Evolutionary conservation across 768 basidiomycete genomes (phyloP).

Genomic region (Leccinum aurantiacum): DNA sequence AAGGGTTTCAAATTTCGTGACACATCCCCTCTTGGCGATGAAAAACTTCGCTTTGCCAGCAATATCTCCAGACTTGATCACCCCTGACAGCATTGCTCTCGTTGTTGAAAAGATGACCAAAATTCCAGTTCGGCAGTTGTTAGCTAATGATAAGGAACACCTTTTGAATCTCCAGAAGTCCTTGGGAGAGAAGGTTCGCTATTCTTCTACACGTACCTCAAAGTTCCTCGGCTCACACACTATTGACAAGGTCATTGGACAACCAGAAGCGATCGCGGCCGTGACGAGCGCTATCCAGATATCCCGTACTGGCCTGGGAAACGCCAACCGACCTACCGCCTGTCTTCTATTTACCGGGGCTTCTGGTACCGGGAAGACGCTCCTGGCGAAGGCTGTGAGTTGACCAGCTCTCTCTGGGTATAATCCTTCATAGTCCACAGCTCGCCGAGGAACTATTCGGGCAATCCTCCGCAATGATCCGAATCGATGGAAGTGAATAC

Average conservation of each 20-base stretch:
- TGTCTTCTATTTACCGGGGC: conserved; percentile 44
- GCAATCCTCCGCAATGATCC: conserved; percentile 41
- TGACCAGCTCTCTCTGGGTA: neutral
- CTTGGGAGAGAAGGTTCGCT: no score
- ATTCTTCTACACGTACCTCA: no score
- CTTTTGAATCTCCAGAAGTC: no score
- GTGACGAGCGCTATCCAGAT: conserved; percentile 50
- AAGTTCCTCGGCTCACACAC: neutral
- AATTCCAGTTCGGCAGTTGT: conserved; percentile 2
- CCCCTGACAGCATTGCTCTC: neutral
- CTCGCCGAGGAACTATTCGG: conserved; percentile 49
- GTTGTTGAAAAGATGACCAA: conserved; percentile 2
- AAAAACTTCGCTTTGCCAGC: neutral
- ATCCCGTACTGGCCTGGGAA: conserved; percentile 46
- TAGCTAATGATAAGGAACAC: neutral
- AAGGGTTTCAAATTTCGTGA: no score
- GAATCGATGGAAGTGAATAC: conserved; percentile 49
- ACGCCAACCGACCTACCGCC: conserved; percentile 45
- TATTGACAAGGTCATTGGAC: conserved; percentile 20
- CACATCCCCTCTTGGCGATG: no score
- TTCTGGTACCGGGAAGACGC: conserved; percentile 41
- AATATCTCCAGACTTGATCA: conserved; percentile 9
- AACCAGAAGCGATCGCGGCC: conserved; percentile 46
- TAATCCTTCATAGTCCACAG: neutral
- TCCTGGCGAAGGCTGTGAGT: conserved; percentile 27